Base-by-base conservation (phyloP, 2,329 filamentous ascomycete species). In the Cercospora citrullina region DNA sequence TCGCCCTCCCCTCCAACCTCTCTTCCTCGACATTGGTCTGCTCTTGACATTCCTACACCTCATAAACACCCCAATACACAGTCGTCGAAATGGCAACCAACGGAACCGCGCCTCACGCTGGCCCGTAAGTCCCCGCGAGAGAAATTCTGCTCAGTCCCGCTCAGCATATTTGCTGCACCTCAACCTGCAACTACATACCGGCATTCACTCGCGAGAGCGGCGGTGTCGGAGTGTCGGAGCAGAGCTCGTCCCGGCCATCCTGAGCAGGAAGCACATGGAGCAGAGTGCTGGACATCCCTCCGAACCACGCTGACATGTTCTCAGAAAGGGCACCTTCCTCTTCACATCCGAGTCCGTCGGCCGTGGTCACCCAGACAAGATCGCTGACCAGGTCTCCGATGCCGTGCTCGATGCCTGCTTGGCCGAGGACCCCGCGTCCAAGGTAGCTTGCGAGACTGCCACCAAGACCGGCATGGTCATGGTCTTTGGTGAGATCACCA, bases 381-480 rank as follows among this genome's bases (percentile, higher is more conserved):
- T 76, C 65, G 74, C 73, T 82, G 95, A 99, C 82, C 95, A 99
- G 87, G 92, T 98, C 79, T 98, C 94, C 72, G 95, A 99, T 86
- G 94, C 95, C 77, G 89, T 99, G 79, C 94, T 99, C 86, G 95
- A 99, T 87, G 95, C 95, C 85, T 98, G 95, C 86, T 87, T 99
- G 79, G 86, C 87, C 72, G 91, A 95, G 84, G 95, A 99, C 82
- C 94, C 94, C 74, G 89, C 97, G 80, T 98, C 95, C 87, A 99
- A 98, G 85, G 87, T 98, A 77, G 95, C 95, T 81, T 99, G 95
- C 84, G 95, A 99, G 88, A 97, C 94, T 75, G 95, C 95, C 79
- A 97, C 95, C 86, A 99, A 99, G 92, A 99, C 95, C 76, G 95
- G 95, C 79, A 90, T 99, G 95, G 87, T 99, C 83, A 98, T 99